These are phyloP conservation scores for Sequoia sempervirens DNA, from an alignment of 75 land plant genomes.

Conservation along the genomic window DNA sequence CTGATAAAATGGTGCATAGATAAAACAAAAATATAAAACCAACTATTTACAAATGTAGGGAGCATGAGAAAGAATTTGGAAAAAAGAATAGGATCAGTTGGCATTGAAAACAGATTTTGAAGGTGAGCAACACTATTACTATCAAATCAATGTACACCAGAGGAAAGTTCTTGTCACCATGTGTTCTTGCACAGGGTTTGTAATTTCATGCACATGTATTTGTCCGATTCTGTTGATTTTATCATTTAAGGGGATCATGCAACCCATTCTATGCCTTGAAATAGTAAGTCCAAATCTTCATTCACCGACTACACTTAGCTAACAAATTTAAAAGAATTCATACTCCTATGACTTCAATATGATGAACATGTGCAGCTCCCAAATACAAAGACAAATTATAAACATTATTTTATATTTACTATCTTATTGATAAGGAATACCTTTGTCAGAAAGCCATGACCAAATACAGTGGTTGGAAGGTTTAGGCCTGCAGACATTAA, in stretches of 20 bases:
- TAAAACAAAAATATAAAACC: background rate
- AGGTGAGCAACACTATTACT: background rate
- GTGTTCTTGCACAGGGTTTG: background rate
- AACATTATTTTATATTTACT: background rate
- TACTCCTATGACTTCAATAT: background rate
- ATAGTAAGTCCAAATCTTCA: background rate
- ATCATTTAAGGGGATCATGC: background rate
- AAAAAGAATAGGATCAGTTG: background rate
- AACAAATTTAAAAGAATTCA: background rate
- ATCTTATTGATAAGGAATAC: slow-evolving; percentile 25
- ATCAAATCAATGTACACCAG: background rate
- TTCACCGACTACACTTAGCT: background rate
- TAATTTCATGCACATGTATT: background rate
- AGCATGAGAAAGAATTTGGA: background rate
- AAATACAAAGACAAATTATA: background rate
- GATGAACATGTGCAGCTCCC: background rate
- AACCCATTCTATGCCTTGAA: background rate
- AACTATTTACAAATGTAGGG: too few species aligned
- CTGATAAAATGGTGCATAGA: background rate
- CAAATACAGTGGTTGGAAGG: slow-evolving; percentile 87
- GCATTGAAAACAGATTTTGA: background rate
- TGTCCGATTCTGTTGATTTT: background rate
- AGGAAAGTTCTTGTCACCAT: background rate
- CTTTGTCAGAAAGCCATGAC: slow-evolving; percentile 99
- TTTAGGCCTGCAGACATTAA: slow-evolving; percentile 84